Evolutionary conservation across 116 monocot genomes (phyloP), one percentile per base, ranked within the genome.

Genomic region (Papilionanthe hybrid): DNA sequence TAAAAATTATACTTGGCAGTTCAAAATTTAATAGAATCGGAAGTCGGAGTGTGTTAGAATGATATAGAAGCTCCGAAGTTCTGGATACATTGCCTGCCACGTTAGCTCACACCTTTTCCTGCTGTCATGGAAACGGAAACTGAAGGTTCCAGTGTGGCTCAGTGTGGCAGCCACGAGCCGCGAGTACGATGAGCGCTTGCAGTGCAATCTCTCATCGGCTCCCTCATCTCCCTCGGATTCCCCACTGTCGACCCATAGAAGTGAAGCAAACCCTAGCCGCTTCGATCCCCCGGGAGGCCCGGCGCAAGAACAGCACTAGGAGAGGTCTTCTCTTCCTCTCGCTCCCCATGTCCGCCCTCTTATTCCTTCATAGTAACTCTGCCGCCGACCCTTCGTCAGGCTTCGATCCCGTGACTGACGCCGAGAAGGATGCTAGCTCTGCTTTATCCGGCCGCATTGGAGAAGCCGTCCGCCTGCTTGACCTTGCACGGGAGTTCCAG

Each of bases 401-500:
- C 13, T 30, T 45, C 72, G 86, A 91, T 49, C 93, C 91, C 11
- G 81, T 90, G 56, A 83, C 86, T 19, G 82, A 77, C 0, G 48
- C 67, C 41, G 94, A 94, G 81, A 85, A 20, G 75, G 63, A 72
- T 42, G 91, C 88, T 47, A 91, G 94, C 75, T 81, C 78, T 20
- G 78, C 48, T 44, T 27, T 91, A 32, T 88, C 90, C 72, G 69
- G 77, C 37, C 91, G 94, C 19, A 81, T 94, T 48, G 67, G 72
- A 0, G 89, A 90, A 29, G 94, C 91, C 37, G 76, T 90, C 43
- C 42, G 80, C 32, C 76, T 91, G 43, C 94, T 94, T 15, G 91
- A 94, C 50, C 72, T 81, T 41, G 94, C 79, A 10, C 80, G 89
- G 68, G 88, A 83, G n/a, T 79, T 91, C 43, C 94, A 94, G 88